Conservation (phyloP, 805 yeast genomes). For the Ogataea pini region DNA sequence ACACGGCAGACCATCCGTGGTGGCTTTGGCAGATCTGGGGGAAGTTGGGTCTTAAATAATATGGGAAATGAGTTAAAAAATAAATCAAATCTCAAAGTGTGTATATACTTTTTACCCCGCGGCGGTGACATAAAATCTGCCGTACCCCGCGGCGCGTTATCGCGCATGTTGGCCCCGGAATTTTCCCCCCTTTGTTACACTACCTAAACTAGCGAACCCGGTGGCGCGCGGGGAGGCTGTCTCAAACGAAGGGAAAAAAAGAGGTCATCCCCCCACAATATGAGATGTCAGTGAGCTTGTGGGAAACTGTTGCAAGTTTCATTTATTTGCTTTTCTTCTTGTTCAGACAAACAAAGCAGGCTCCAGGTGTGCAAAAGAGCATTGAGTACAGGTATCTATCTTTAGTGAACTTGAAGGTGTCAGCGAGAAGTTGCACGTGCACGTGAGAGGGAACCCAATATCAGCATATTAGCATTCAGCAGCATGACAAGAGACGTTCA, state of each 20-base stretch:
- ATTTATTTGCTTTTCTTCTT: neutral
- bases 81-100: neutral
- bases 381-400: neutral
- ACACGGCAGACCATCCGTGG: slow-evolving; percentile 77
- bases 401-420: neutral
- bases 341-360: neutral
- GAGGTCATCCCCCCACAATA: slow-evolving; percentile 6
- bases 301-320: slow-evolving; percentile 3
- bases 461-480: neutral
- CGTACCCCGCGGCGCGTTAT: neutral
- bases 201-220: too few species aligned
- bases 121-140: neutral
- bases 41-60: neutral
- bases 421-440: neutral
- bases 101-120: slow-evolving; percentile 1
- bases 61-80: neutral
- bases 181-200: neutral
- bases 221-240: neutral
- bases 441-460: neutral
- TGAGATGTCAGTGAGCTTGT: neutral
- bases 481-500: slow-evolving; percentile 79
- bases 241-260: neutral
- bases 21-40: slow-evolving; percentile 43
- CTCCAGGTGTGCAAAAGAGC: neutral
- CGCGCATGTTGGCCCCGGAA: slow-evolving; percentile 2